A percentile compares a stretch with the other conserved stretches of the same genome.
Conservation (phyloP, 2,329 filamentous ascomycete species). For the Aspergillus sp. region DNA sequence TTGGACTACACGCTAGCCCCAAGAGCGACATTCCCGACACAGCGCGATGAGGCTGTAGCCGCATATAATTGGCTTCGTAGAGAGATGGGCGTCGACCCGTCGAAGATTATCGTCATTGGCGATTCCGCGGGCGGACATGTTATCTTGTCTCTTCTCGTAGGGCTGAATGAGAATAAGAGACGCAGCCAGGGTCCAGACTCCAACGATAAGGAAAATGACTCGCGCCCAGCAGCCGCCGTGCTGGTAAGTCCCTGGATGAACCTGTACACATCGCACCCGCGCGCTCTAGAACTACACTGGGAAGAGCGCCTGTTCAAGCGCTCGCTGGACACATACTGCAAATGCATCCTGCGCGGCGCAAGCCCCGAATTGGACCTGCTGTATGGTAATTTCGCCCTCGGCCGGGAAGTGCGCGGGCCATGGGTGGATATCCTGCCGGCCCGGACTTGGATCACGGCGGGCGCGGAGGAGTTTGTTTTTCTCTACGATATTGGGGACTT, state of each 20-base stretch:
- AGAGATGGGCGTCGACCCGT: conserved; percentile 4
- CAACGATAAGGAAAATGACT: not conserved
- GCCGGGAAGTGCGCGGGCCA: conserved; percentile 4
- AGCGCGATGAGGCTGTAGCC: conserved; percentile 66
- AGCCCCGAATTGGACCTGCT: not conserved
- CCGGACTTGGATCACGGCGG: conserved; percentile 15
- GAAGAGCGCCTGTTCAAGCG: conserved; percentile 17
- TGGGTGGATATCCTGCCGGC: conserved; percentile 16
- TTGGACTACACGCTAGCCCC: conserved; percentile 79
- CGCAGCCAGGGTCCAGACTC: not conserved
- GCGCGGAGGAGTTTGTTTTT: conserved; percentile 16
- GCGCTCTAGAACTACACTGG: conserved; percentile 7
- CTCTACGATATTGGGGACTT: conserved; percentile 17
- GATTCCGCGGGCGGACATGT: conserved; percentile 18
- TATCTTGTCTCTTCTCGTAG: conserved; percentile 8
- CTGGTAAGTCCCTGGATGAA: conserved; percentile 18
- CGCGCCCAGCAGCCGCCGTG: conserved; percentile 5
- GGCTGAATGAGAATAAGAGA: conserved; percentile 1
- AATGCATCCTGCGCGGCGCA: conserved; percentile 3
- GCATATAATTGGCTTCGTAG: conserved; percentile 57
- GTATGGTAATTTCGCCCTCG: conserved; percentile 14
- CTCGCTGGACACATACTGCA: conserved; percentile 11
- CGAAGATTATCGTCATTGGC: conserved; percentile 13
- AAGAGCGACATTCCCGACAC: conserved; percentile 68
- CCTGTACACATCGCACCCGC: conserved; percentile 13